Evolutionary conservation across 768 basidiomycete genomes (phyloP).

Genomic region (Lactarius psammicola): DNA sequence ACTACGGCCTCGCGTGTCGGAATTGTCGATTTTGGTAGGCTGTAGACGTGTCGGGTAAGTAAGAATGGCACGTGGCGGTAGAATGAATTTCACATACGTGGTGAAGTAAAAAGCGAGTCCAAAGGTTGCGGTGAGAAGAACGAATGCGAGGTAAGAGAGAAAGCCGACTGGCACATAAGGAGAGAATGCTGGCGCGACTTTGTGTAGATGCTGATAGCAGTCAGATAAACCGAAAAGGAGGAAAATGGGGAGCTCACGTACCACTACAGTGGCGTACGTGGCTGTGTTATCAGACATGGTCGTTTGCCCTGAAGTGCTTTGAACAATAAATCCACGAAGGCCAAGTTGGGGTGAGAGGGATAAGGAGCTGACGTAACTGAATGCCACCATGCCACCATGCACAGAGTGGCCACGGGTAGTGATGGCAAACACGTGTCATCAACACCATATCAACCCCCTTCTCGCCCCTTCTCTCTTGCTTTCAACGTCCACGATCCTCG

Average conservation of each 20-base stretch:
- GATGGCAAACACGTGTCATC: constrained; percentile 64
- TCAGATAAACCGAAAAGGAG: constrained; percentile 15
- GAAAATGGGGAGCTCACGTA: constrained; percentile 31
- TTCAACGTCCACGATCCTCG: constrained; percentile 25
- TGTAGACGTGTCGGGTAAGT: constrained; percentile 36
- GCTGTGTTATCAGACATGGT: constrained; percentile 44
- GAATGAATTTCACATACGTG: constrained; percentile 52
- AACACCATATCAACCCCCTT: constrained; percentile 41
- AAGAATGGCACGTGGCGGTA: constrained; percentile 6
- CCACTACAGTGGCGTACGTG: constrained; percentile 55
- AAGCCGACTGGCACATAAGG: constrained; percentile 65
- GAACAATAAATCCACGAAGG: neutral
- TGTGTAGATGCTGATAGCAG: constrained; percentile 55
- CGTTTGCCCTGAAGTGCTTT: constrained; percentile 24
- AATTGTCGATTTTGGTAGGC: constrained; percentile 71
- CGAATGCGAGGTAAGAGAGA: constrained; percentile 72
- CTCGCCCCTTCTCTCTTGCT: constrained; percentile 27
- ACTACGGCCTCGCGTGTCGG: constrained; percentile 67
- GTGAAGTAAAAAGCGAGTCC: constrained; percentile 89
- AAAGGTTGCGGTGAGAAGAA: constrained; percentile 74
- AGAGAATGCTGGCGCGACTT: constrained; percentile 62
- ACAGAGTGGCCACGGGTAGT: neutral
- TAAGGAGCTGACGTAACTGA: constrained; percentile 44
- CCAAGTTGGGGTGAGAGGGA: neutral
- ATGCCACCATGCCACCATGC: constrained; percentile 28